These are phyloP conservation scores for Colletotrichum horii DNA, from an alignment of 2,329 filamentous ascomycete genomes.

Conservation along the genomic window DNA sequence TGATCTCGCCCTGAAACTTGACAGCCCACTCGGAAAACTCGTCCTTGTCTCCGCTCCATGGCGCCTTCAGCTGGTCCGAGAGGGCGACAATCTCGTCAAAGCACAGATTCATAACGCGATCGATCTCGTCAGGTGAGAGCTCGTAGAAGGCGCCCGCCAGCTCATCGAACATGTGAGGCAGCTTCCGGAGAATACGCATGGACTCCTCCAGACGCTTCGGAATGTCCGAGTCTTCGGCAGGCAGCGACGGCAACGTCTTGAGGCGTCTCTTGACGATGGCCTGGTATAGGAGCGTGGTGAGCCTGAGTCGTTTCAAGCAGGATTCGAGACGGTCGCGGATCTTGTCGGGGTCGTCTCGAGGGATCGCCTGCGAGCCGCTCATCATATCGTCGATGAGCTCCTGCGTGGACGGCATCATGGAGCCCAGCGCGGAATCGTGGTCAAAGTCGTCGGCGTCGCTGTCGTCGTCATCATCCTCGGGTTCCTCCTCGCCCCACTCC, in stretches of 20 bases:
- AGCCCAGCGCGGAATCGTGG: slow-evolving; percentile 41
- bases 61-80: slow-evolving; percentile 58
- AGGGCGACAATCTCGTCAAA: slow-evolving; percentile 63
- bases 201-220: slow-evolving; percentile 59
- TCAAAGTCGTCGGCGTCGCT: slow-evolving; percentile 48
- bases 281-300: slow-evolving; percentile 71
- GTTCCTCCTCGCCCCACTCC: slow-evolving; percentile 81
- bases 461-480: slow-evolving; percentile 61
- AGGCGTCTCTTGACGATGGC: slow-evolving; percentile 74
- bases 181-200: slow-evolving; percentile 57
- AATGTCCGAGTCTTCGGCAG: slow-evolving; percentile 31
- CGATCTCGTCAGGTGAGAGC: slow-evolving; percentile 63
- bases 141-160: slow-evolving; percentile 77
- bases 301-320: slow-evolving; percentile 68
- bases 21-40: slow-evolving; percentile 81
- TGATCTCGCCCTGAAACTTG: slow-evolving; percentile 59
- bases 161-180: slow-evolving; percentile 74
- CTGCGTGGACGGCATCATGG: slow-evolving; percentile 46
- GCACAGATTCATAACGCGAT: slow-evolving; percentile 62
- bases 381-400: slow-evolving; percentile 73
- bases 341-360: slow-evolving; percentile 65
- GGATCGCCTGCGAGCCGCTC: slow-evolving; percentile 64
- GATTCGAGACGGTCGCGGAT: slow-evolving; percentile 70
- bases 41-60: slow-evolving; percentile 72
- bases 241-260: slow-evolving; percentile 59